Conservation (phyloP, 2,329 filamentous ascomycete genomes). For the Ramularia endophylla region DNA sequence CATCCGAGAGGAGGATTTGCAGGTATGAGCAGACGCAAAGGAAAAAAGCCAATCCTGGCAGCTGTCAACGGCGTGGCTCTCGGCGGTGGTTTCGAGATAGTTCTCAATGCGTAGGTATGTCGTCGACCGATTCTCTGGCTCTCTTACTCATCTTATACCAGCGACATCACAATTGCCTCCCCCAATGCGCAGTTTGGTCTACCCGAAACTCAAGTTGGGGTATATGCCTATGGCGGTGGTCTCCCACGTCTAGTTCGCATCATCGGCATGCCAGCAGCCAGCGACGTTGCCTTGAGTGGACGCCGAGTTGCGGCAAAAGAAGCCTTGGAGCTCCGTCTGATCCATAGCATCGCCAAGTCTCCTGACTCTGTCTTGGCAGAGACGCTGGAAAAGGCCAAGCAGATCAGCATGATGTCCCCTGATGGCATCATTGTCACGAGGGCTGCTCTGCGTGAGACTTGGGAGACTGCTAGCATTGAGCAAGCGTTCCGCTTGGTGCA, state of each 20-base stretch:
- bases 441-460: slow-evolving; percentile 31
- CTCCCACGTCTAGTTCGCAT: slow-evolving; percentile 46
- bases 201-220: slow-evolving; percentile 47
- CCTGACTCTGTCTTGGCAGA: slow-evolving; percentile 29
- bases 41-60: slow-evolving; percentile 55
- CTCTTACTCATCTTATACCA: not conserved
- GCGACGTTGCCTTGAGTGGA: slow-evolving; percentile 46
- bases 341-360: slow-evolving; percentile 34
- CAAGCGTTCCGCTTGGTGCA: slow-evolving; percentile 35
- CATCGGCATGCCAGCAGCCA: slow-evolving; percentile 43
- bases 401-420: slow-evolving; percentile 29
- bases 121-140: no score
- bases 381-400: slow-evolving; percentile 28
- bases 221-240: slow-evolving; percentile 48
- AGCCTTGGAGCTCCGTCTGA: slow-evolving; percentile 34
- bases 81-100: slow-evolving; percentile 52
- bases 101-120: slow-evolving; percentile 48
- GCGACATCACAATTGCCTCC: slow-evolving; percentile 48
- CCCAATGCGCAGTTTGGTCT: slow-evolving; percentile 46
- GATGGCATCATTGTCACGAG: slow-evolving; percentile 35
- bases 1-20: slow-evolving; percentile 41
- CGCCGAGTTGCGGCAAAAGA: slow-evolving; percentile 41
- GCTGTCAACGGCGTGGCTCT: slow-evolving; percentile 53
- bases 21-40: slow-evolving; percentile 48
- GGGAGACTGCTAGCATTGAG: slow-evolving; percentile 37